These are phyloP conservation scores for Crucihimalaya himalaica DNA, from an alignment of 345 rosid species.

Conservation along the genomic window DNA sequence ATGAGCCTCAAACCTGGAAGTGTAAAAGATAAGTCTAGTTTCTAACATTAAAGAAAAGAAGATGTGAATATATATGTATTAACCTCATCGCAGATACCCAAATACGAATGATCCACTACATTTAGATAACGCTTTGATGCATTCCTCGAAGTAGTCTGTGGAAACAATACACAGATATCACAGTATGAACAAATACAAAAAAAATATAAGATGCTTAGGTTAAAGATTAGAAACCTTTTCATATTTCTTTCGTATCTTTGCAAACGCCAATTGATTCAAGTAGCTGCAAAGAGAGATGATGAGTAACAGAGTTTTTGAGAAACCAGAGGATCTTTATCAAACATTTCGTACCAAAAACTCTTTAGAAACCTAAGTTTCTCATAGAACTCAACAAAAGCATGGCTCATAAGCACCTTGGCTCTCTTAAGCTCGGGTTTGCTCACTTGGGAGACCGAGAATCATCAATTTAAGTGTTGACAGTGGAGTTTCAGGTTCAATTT, in stretches of 20 bases:
- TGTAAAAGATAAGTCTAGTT: neutral
- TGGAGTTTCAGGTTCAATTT: constrained; percentile 63
- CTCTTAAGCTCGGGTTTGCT: constrained; percentile 54
- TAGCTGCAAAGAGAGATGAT: constrained; percentile 48
- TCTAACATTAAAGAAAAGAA: neutral
- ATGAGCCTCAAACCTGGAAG: constrained; percentile 61
- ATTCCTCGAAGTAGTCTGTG: constrained; percentile 59
- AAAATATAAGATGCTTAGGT: neutral
- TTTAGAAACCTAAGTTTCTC: constrained; percentile 63
- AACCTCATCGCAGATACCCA: constrained; percentile 77
- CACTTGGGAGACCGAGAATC: constrained; percentile 52
- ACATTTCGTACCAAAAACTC: constrained; percentile 53
- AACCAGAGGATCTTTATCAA: neutral
- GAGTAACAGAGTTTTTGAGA: constrained; percentile 5
- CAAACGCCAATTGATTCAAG: constrained; percentile 68
- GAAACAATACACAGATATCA: constrained; percentile 3
- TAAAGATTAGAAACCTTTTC: constrained; percentile 56
- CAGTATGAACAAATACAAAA: neutral
- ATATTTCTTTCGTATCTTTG: constrained; percentile 73
- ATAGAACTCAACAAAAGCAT: constrained; percentile 60
- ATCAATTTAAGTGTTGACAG: constrained; percentile 56
- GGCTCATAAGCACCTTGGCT: constrained; percentile 57
- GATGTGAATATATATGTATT: neutral
- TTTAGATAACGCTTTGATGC: constrained; percentile 58
- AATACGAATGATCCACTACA: constrained; percentile 60